Base-by-base conservation (phyloP, 495 filamentous ascomycete species). In the Penicillium crystallinum region DNA sequence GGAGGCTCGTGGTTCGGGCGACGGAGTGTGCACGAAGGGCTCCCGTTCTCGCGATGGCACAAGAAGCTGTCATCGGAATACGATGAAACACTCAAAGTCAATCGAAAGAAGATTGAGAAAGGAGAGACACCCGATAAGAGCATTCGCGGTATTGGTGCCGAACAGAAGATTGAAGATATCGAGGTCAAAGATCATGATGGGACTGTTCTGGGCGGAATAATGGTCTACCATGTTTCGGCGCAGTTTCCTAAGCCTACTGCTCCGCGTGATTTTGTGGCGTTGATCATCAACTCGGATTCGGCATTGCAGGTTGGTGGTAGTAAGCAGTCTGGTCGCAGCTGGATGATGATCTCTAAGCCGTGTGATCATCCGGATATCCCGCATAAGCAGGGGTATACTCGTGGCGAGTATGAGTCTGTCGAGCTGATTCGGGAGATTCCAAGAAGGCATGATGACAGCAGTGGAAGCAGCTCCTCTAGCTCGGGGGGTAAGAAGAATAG, bases 1-100 rank as follows among this genome's bases (percentile, higher is more conserved):
- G 85, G 85, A 41, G 93, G 92, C 0, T 76, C 82, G 3, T 97
- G 92, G 92, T 97, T 97, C 68, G 90, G 88, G 9, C 70, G 93
- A 49, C 76, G 90, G 23, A 95, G 89, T 58, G 76, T 97, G 14
- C 91, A 97, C 53, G 81, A 85, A 56, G 84, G 85, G 0, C 62
- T 93, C 18, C 72, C 81, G 0, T 97, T 95, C 63, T 67, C 73
- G 11, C 85, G 80, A 61, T 96, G 85, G 74, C 55, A 60, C 54
- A 52, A 57, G 53, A 80, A 78, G 53, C 47, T 78, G 1, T 71
- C 72, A 0, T 53, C 74, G 0, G 73, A 80, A 62, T 73, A 75
- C 45, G 70, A 73, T 19, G 90, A 77, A 70, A 80, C 72, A 49
- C 71, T 73, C 48, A 82, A 73, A 64, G 72, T 36, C 73, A 80